Evolutionary conservation across 495 filamentous ascomycete species (phyloP).

Genomic region (Aspergillus wentii): DNA sequence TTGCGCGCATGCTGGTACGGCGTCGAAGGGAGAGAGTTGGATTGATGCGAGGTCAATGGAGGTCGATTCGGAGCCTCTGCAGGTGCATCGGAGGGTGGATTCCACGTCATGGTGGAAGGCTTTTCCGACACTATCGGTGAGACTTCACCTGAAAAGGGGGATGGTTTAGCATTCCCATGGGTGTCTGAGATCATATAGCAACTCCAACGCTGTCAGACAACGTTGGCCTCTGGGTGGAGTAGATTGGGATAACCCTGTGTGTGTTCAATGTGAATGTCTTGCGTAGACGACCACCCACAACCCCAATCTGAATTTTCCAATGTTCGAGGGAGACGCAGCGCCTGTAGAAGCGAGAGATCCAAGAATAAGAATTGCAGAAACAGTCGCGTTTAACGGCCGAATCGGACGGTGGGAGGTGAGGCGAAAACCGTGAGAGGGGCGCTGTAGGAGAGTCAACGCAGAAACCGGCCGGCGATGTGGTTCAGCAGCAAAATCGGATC

Average conservation of each 20-base stretch:
- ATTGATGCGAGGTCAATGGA: constrained; percentile 58
- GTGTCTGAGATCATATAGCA: constrained; percentile 42
- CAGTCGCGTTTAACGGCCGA: too few relatives aligned
- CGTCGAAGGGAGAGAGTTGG: constrained; percentile 90
- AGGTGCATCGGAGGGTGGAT: constrained; percentile 30
- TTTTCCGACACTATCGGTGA: constrained; percentile 40
- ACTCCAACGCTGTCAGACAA: constrained; percentile 24
- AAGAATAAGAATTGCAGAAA: neutral
- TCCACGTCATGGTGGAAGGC: constrained; percentile 40
- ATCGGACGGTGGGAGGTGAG: constrained; percentile 1
- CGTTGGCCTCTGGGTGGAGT: constrained; percentile 13
- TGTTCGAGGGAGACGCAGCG: too few relatives aligned
- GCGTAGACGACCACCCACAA: too few relatives aligned
- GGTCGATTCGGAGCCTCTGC: constrained; percentile 34
- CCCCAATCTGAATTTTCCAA: too few relatives aligned
- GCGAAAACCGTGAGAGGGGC: constrained; percentile 6
- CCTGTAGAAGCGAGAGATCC: too few relatives aligned
- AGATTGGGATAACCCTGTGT: constrained; percentile 4
- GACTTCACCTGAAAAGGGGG: constrained; percentile 34
- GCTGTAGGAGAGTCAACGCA: constrained; percentile 10
- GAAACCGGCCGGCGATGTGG: constrained; percentile 19
- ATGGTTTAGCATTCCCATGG: constrained; percentile 41
- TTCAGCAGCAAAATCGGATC: constrained; percentile 20
- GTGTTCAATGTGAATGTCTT: too few relatives aligned
- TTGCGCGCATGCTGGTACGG: constrained; percentile 85